Percentiles rank a stretch among this genome's conserved stretches.
Evolutionary conservation across 805 yeast genomes (phyloP).

Genomic region (Saccharomyces paradoxus): DNA sequence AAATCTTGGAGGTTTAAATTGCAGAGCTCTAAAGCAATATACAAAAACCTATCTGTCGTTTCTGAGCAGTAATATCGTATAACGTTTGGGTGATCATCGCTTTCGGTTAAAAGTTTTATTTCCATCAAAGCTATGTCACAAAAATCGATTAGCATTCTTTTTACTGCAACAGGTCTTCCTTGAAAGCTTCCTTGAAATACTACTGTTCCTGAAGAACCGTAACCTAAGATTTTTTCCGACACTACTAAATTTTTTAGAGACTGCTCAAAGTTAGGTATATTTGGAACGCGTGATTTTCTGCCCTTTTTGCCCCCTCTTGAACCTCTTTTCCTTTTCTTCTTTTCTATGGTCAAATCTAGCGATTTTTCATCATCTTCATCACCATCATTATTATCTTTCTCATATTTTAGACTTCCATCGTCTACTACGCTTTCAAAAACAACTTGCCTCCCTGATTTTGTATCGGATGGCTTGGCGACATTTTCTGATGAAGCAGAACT

Average conservation of each 20-base stretch:
- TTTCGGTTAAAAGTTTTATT: slow-evolving; percentile 76
- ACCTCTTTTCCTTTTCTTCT: slow-evolving; percentile 69
- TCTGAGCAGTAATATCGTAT: slow-evolving; percentile 91
- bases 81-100: slow-evolving; percentile 95
- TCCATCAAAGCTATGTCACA: slow-evolving; percentile 92
- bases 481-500: not conserved
- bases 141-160: slow-evolving; percentile 85
- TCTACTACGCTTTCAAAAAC: not conserved
- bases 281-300: slow-evolving; percentile 22
- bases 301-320: slow-evolving; percentile 72
- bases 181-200: slow-evolving; percentile 88
- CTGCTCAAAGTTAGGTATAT: slow-evolving; percentile 12
- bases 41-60: slow-evolving; percentile 75
- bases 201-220: slow-evolving; percentile 94
- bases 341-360: slow-evolving; percentile 11
- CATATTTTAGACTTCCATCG: not conserved
- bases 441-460: not conserved
- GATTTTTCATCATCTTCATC: slow-evolving; percentile 5
- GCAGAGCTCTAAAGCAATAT: slow-evolving; percentile 89
- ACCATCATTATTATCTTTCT: slow-evolving; percentile 5
- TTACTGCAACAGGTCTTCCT: slow-evolving; percentile 90
- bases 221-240: slow-evolving; percentile 74
- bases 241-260: slow-evolving; percentile 48
- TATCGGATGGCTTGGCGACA: not conserved
- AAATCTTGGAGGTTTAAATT: slow-evolving; percentile 82